Evolutionary conservation across 2,329 filamentous ascomycete genomes (phyloP), one percentile per base, ranked within the genome.

Genomic region (Macrophomina tecta): DNA sequence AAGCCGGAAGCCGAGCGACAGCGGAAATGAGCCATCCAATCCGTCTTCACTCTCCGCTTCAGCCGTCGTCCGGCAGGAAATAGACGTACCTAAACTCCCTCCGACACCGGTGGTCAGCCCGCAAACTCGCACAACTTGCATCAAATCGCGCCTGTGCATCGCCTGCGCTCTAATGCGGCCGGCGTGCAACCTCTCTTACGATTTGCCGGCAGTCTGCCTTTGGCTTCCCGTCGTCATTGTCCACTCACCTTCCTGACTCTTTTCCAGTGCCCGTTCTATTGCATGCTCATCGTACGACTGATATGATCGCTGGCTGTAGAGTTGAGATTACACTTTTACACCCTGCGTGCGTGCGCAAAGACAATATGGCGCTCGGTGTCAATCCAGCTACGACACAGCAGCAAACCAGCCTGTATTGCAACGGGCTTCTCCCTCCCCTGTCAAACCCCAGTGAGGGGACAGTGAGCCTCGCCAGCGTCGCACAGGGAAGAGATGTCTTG

Each of bases 401-500:
- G 40, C 56, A 61, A 16, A 40, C 42, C 7, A 45, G 16, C 14
- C 48, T 62, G 42, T 45, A 62, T 49, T 62, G 42, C 42, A 45
- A 62, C 45, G 34, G 16, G 42, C 58, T 45, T 62, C 49, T 48
- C 23, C 23, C 23, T 23, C 2, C 12, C 30, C 58, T 49, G 58
- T 62, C 58, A 62, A 32, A 45, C 42, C 58, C 38, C 18, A 5
- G 42, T 38, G 40, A 12, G 36, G 36, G 11, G 36, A 38, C 6
- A 38, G 36, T 12, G 58, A 62, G 58, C 58, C 42, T 62, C 58
- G 42, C 23, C 45, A 14, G 45, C 58, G 58, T 62, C 45, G 30
- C 58, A 62, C 58, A 38, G 58, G 49, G 45, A 52, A 46, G 23
- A 16, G 16, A 62, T 62, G 58, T 62, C 58, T 62, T 62, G 58